These are phyloP conservation scores for Xylaria scruposa DNA, from an alignment of 495 filamentous ascomycete species.

Conservation along the genomic window DNA sequence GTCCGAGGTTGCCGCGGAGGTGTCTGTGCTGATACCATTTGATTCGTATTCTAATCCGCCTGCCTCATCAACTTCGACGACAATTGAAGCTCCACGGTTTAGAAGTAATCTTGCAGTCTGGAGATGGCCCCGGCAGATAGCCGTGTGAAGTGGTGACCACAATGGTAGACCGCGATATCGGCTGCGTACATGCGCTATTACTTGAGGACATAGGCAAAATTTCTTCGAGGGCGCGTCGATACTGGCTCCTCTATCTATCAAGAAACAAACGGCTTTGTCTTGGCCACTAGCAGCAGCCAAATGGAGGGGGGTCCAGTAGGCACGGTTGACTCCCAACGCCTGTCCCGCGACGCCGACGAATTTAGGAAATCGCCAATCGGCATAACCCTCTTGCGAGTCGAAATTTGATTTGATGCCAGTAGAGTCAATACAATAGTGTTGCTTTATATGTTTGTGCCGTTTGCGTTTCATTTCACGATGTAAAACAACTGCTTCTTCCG, in stretches of 20 bases:
- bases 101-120: neutral
- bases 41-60: no score
- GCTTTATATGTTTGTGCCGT: no score
- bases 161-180: neutral
- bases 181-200: neutral
- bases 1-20: no score
- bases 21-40: no score
- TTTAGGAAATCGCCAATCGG: no score
- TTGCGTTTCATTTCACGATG: neutral
- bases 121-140: neutral
- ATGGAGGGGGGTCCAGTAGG: neutral
- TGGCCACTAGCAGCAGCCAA: neutral
- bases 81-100: neutral
- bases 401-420: no score
- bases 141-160: neutral
- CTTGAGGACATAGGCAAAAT: neutral
- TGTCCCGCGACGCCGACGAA: no score
- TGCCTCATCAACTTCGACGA: neutral
- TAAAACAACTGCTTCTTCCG: neutral
- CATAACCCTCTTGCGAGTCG: no score
- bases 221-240: neutral
- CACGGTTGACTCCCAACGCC: no score
- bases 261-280: neutral
- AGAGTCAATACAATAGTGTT: no score
- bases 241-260: neutral